Conservation (phyloP, 768 basidiomycete species). For the Lentinula sp. region DNA sequence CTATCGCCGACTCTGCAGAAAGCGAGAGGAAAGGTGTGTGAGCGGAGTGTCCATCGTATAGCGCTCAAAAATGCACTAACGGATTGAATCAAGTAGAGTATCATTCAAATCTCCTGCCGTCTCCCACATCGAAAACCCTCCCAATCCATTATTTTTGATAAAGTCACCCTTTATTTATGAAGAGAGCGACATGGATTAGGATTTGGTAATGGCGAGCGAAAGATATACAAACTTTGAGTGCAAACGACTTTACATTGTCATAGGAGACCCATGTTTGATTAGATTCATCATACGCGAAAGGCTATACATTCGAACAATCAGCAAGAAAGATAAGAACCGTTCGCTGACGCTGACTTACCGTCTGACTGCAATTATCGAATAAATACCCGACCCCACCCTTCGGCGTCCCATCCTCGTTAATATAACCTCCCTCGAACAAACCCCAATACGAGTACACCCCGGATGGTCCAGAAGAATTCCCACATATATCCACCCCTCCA, state of each 20-base stretch:
- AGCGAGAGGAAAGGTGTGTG: not conserved
- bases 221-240: constrained; percentile 15
- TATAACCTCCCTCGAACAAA: constrained; percentile 48
- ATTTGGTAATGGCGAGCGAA: not conserved
- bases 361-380: constrained; percentile 68
- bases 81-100: constrained; percentile 55
- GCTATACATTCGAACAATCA: constrained; percentile 31
- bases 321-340: constrained; percentile 5
- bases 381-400: constrained; percentile 39
- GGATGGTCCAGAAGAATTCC: constrained; percentile 37
- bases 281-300: constrained; percentile 56
- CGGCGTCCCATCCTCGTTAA: constrained; percentile 37
- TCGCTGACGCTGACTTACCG: constrained; percentile 34
- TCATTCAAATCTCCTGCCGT: constrained; percentile 61
- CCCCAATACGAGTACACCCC: constrained; percentile 64
- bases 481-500: constrained; percentile 49
- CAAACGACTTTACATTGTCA: constrained; percentile 56
- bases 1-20: not conserved
- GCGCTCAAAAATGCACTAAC: constrained; percentile 16
- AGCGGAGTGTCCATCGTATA: not conserved
- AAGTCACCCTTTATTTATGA: constrained; percentile 33
- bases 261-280: constrained; percentile 57
- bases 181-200: not conserved
- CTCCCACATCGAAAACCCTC: constrained; percentile 71
- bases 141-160: constrained; percentile 46